Evolutionary conservation across 2,329 filamentous ascomycete genomes (phyloP).

Genomic region (Calonectria montana): DNA sequence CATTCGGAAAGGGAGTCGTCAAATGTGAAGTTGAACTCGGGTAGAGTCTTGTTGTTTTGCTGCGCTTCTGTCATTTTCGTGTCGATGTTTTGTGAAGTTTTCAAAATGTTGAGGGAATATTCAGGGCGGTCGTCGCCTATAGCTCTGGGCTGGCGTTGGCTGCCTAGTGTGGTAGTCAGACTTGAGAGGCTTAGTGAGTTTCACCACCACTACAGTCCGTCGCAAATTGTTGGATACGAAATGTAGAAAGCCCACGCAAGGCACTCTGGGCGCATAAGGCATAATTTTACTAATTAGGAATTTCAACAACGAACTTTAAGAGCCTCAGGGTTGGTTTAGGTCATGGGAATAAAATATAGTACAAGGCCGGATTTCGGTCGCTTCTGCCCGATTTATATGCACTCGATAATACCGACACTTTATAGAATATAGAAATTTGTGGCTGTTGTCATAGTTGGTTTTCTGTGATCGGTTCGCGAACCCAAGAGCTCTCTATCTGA

Average conservation of each 20-base stretch:
- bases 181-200: background rate
- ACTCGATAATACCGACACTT: background rate
- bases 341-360: background rate
- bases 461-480: no score
- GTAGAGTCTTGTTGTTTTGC: background rate
- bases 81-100: background rate
- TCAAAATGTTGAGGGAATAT: conserved; percentile 15
- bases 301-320: background rate
- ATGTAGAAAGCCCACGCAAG: background rate
- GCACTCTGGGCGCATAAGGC: background rate
- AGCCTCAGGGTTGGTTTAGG: no score
- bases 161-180: background rate
- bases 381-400: background rate
- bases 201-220: background rate
- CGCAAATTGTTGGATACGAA: background rate
- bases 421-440: background rate
- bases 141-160: background rate
- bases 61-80: conserved; percentile 24
- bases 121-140: background rate
- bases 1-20: conserved; percentile 37
- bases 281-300: background rate
- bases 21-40: conserved; percentile 37
- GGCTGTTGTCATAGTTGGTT: no score
- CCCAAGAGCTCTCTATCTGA: no score
- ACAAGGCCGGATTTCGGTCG: background rate